Percentiles rank a stretch among this genome's conserved stretches.
These are phyloP conservation scores for Rhodomyrtus psidioides DNA, from an alignment of 441 rosid genomes.

Conservation along the genomic window DNA sequence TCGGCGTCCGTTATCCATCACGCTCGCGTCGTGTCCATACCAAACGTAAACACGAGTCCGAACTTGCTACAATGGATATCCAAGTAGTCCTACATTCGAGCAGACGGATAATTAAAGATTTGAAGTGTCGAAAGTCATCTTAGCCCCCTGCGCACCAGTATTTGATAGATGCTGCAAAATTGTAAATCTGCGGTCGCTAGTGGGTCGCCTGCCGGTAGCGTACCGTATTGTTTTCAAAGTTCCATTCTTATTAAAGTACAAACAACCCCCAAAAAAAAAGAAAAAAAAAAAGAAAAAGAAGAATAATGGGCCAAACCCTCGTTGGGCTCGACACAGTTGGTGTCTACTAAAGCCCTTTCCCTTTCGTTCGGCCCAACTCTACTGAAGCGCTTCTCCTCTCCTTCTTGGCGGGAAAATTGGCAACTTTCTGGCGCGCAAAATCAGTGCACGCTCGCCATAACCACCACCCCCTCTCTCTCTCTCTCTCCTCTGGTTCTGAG, in stretches of 20 bases:
- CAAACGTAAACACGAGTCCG: fast-evolving
- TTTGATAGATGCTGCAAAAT: not conserved
- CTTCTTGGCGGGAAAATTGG: not conserved
- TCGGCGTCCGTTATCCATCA: not conserved
- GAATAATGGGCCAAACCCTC: not conserved
- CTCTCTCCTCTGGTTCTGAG: not conserved
- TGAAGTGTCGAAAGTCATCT: not conserved
- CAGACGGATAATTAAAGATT: not conserved
- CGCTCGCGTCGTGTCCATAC: not conserved
- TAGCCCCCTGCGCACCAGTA: not conserved
- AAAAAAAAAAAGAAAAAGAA: too few species aligned
- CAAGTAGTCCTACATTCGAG: not conserved
- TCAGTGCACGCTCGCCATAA: not conserved
- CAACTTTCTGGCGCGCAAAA: not conserved
- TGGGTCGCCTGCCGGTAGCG: not conserved
- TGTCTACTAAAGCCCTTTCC: not conserved
- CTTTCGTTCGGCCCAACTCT: not conserved
- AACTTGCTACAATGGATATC: not conserved
- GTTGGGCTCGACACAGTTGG: not conserved
- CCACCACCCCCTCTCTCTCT: not conserved
- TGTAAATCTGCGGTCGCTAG: not conserved
- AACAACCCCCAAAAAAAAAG: not conserved
- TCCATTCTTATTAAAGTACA: too few species aligned
- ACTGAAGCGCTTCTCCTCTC: not conserved
- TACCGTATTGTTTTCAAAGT: not conserved